Evolutionary conservation across 495 filamentous ascomycete species (phyloP).

Genomic region (Penicillium egyptiacum): DNA sequence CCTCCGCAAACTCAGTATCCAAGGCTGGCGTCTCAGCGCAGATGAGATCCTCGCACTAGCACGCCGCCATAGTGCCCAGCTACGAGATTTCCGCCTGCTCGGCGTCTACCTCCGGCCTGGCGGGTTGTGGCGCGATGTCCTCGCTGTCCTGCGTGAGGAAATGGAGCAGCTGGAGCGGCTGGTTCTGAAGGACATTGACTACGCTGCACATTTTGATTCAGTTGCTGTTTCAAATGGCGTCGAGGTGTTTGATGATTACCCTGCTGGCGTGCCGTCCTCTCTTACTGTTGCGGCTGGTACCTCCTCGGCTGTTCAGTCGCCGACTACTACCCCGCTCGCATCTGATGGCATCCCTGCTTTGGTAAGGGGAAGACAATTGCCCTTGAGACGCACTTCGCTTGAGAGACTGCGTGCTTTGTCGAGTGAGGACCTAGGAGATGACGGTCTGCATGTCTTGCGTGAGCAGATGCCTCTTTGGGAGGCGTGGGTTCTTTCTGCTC

Average conservation of each 20-base stretch:
- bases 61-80: conserved; percentile 53
- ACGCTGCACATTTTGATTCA: conserved; percentile 56
- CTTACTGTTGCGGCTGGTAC: conserved; percentile 22
- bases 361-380: conserved; percentile 16
- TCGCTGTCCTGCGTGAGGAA: conserved; percentile 54
- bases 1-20: conserved; percentile 62
- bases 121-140: conserved; percentile 61
- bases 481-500: conserved; percentile 56
- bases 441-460: conserved; percentile 52
- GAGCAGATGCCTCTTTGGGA: conserved; percentile 62
- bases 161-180: conserved; percentile 61
- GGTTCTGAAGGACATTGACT: conserved; percentile 61
- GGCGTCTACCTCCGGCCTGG: conserved; percentile 59
- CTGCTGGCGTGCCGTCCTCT: conserved; percentile 3
- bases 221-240: conserved; percentile 25
- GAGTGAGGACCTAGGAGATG: conserved; percentile 57
- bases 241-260: conserved; percentile 22
- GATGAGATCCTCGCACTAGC: conserved; percentile 60
- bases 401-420: conserved; percentile 29
- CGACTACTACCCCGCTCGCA: background rate
- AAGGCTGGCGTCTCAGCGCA: conserved; percentile 60
- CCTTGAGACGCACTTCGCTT: conserved; percentile 24
- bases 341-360: conserved; percentile 2
- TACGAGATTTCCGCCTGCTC: conserved; percentile 58
- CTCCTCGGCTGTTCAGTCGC: background rate